Evolutionary conservation across 2,329 filamentous ascomycete genomes (phyloP).

Genomic region (Xylaria sp.): DNA sequence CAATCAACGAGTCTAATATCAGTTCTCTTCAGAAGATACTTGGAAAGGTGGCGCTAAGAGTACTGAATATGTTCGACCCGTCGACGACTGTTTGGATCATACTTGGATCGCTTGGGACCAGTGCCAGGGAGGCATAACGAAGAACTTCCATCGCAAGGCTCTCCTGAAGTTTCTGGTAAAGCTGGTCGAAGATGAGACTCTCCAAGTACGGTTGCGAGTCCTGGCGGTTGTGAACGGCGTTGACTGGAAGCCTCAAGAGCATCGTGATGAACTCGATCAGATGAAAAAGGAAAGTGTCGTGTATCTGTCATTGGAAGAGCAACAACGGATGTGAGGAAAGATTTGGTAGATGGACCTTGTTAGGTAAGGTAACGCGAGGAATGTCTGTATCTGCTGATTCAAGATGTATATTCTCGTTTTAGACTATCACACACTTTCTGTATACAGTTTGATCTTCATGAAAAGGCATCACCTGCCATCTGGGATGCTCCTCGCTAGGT

Average conservation of each 20-base stretch:
- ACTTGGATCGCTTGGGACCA: conserved; percentile 1
- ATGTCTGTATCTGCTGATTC: no score
- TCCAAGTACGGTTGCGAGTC: not conserved
- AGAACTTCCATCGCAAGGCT: not conserved
- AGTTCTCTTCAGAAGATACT: not conserved
- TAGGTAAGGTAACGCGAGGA: no score
- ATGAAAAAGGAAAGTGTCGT: not conserved
- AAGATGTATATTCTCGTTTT: no score
- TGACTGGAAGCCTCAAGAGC: conserved; percentile 2
- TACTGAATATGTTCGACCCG: not conserved
- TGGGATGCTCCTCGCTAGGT: no score
- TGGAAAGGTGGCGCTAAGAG: not conserved
- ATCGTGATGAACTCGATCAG: not conserved
- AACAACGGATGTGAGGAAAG: no score
- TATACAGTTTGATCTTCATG: no score
- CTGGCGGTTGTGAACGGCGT: conserved; percentile 3
- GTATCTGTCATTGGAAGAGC: conserved; percentile 1
- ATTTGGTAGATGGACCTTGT: no score
- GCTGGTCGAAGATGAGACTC: conserved; percentile 1
- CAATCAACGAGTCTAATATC: not conserved
- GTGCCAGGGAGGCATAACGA: not conserved
- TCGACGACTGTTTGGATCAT: not conserved
- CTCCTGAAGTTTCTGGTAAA: conserved; percentile 5
- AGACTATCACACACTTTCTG: no score
- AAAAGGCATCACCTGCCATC: no score